phyloP scores from a whole-genome alignment of 1,284 basidiomycete species.

The Heliocybe sulcata region DNA sequence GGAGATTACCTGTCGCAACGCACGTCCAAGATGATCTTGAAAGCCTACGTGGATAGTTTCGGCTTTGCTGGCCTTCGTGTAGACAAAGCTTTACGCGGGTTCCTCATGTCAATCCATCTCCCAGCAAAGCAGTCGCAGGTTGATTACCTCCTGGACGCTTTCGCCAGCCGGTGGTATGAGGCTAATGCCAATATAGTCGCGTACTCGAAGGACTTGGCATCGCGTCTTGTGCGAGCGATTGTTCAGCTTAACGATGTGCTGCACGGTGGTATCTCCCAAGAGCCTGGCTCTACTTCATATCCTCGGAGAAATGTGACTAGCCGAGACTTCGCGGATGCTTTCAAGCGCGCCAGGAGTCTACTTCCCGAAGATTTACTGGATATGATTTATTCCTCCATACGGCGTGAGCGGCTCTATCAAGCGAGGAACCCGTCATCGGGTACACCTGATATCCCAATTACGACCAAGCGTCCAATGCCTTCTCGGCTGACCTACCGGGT shows the following conservation, averaged over 20 bases:
- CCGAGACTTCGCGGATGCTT: constrained; percentile 76
- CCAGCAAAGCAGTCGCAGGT: constrained; percentile 46
- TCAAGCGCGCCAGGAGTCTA: constrained; percentile 65
- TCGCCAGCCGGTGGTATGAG: constrained; percentile 85
- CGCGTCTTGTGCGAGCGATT: constrained; percentile 76
- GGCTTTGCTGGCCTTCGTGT: constrained; percentile 78
- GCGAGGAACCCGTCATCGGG: constrained; percentile 44
- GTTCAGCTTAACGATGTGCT: constrained; percentile 83
- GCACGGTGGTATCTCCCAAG: constrained; percentile 56
- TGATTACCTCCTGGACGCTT: constrained; percentile 74
- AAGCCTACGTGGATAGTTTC: constrained; percentile 83
- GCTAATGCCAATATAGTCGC: constrained; percentile 77
- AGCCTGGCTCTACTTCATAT: constrained; percentile 55
- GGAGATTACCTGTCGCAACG: constrained; percentile 77
- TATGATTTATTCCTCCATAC: constrained; percentile 73
- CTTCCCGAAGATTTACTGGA: constrained; percentile 71
- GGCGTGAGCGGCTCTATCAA: constrained; percentile 65
- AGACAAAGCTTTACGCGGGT: constrained; percentile 84
- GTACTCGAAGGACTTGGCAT: constrained; percentile 74
- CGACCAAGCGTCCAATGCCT: constrained; percentile 69
- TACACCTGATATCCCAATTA: constrained; percentile 47
- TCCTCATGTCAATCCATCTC: constrained; percentile 77
- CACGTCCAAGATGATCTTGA: constrained; percentile 67
- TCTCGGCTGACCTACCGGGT: constrained; percentile 74
- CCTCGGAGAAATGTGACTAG: constrained; percentile 57